These are phyloP conservation scores for Citrus medica DNA, from an alignment of 345 rosid species.

Conservation along the genomic window DNA sequence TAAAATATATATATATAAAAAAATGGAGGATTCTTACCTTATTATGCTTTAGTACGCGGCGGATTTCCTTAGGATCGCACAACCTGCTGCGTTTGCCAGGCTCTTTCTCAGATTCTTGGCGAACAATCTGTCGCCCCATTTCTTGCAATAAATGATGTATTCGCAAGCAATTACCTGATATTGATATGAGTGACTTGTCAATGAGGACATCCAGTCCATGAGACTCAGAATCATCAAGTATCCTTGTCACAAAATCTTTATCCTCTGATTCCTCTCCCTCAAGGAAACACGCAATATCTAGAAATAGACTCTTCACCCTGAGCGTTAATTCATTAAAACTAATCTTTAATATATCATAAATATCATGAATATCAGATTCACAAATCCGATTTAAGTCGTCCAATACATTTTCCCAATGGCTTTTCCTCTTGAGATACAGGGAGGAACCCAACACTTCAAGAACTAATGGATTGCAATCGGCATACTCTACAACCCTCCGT, in stretches of 20 bases:
- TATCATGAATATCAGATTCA: background rate
- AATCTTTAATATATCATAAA: slow-evolving; percentile 1
- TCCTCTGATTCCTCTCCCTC: slow-evolving; percentile 23
- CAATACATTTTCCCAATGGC: background rate
- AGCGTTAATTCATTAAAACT: slow-evolving; percentile 8
- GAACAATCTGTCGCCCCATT: slow-evolving; percentile 8
- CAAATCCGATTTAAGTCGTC: background rate
- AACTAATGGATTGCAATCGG: slow-evolving; percentile 17
- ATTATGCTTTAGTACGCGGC: background rate
- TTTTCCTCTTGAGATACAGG: background rate
- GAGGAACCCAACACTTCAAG: background rate
- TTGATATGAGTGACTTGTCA: slow-evolving; percentile 32
- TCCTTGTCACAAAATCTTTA: slow-evolving; percentile 7
- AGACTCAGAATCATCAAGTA: slow-evolving; percentile 5
- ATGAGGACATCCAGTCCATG: background rate
- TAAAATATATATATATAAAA: background rate
- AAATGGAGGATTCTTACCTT: background rate
- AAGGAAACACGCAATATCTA: slow-evolving; percentile 46
- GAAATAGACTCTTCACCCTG: slow-evolving; percentile 25
- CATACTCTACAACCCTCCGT: background rate
- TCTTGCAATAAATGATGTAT: slow-evolving; percentile 45
- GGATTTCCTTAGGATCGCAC: background rate
- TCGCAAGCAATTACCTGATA: slow-evolving; percentile 13
- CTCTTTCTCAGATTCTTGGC: background rate
- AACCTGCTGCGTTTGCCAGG: slow-evolving; percentile 11